Conservation (phyloP, 768 basidiomycete species). For the Serendipita sp. region DNA sequence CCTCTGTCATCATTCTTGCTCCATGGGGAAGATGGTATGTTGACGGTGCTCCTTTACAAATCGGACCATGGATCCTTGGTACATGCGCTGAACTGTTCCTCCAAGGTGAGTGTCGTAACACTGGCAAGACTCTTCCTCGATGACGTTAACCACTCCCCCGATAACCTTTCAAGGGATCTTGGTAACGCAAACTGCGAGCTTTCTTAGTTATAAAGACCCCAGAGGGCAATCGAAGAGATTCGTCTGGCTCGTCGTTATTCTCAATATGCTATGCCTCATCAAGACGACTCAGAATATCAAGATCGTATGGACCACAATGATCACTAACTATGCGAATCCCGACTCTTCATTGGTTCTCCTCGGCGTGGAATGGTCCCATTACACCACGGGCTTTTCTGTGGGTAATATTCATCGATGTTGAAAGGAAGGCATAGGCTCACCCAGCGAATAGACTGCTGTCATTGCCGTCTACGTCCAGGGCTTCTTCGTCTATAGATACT, state of each 20-base stretch:
- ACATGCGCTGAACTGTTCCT: background rate
- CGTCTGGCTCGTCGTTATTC: background rate
- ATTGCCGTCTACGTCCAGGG: background rate
- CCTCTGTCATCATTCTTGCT: background rate
- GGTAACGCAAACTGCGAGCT: background rate
- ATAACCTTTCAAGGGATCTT: background rate
- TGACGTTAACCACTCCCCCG: no score
- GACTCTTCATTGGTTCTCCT: background rate
- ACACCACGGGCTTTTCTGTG: background rate
- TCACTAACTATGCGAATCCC: background rate
- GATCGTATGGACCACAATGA: background rate
- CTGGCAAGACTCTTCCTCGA: no score
- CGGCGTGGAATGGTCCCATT: background rate
- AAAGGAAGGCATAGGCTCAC: no score
- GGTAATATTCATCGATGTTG: background rate
- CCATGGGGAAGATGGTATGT: background rate
- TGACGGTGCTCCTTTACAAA: background rate
- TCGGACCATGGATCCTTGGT: background rate
- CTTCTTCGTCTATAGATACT: background rate
- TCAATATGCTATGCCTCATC: background rate
- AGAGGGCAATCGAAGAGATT: background rate
- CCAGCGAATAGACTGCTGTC: background rate
- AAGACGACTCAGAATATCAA: background rate
- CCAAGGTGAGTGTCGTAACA: background rate
- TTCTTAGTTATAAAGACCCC: background rate